A percentile compares a stretch with the other conserved stretches of the same genome.
These are phyloP conservation scores for Salvia splendens DNA, from an alignment of 257 asterid species.

Conservation along the genomic window DNA sequence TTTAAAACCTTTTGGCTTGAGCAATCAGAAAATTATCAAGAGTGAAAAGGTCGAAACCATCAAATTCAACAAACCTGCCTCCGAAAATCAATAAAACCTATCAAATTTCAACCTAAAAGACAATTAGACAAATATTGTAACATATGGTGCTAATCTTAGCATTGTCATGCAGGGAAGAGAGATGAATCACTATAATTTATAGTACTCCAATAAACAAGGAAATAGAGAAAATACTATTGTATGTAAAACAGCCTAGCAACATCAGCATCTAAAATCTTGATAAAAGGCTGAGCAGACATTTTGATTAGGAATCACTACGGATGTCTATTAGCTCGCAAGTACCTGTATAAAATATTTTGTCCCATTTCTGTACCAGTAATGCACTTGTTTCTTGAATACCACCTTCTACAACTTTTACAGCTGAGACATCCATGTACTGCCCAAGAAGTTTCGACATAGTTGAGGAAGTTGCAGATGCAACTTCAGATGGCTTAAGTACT, in stretches of 20 bases:
- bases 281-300: neutral
- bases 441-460: slow-evolving; percentile 62
- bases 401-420: slow-evolving; percentile 81
- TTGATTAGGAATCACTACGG: slow-evolving; percentile 2
- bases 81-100: neutral
- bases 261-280: slow-evolving; percentile 3
- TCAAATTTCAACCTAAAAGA: neutral
- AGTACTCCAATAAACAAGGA: neutral
- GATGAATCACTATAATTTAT: neutral
- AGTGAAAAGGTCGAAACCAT: too few species aligned
- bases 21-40: neutral
- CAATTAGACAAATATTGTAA: neutral
- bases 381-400: slow-evolving; percentile 51
- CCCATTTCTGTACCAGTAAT: slow-evolving; percentile 66
- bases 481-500: slow-evolving; percentile 69
- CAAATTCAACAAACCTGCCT: too few species aligned
- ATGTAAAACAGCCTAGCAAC: slow-evolving; percentile 2
- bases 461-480: slow-evolving; percentile 66
- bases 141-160: slow-evolving; percentile 12
- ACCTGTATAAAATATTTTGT: slow-evolving; percentile 82
- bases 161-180: neutral
- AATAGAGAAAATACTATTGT: neutral
- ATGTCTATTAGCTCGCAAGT: slow-evolving; percentile 9
- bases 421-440: slow-evolving; percentile 75
- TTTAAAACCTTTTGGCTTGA: neutral